Evolutionary conservation across 768 basidiomycete species (phyloP).

Genomic region (Melanogaster broomeanus): DNA sequence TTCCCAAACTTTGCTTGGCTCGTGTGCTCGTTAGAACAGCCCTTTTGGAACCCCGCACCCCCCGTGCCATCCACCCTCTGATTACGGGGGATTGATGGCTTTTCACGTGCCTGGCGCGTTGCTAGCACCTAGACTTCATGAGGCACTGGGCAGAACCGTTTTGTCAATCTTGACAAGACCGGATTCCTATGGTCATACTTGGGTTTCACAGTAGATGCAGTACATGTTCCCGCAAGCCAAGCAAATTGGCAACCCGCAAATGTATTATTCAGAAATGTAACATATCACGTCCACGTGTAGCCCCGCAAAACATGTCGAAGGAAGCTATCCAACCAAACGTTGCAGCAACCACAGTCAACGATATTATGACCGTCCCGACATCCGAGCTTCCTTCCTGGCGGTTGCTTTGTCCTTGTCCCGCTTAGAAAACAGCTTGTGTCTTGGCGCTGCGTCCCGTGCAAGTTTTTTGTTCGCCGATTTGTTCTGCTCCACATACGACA

Average conservation of each 20-base stretch:
- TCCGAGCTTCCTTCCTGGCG: slow-evolving; percentile 47
- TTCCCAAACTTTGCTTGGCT: neutral
- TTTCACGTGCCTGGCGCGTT: slow-evolving; percentile 31
- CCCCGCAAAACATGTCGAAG: too few species aligned
- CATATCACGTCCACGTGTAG: too few species aligned
- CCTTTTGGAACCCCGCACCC: slow-evolving; percentile 17
- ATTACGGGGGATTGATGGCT: slow-evolving; percentile 27
- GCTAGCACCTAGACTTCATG: slow-evolving; percentile 21
- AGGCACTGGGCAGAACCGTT: slow-evolving; percentile 2
- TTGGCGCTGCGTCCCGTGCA: slow-evolving; percentile 49
- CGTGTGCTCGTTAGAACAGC: neutral
- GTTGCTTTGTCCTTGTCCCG: slow-evolving; percentile 74
- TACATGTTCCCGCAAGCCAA: too few species aligned
- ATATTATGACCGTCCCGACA: slow-evolving; percentile 29
- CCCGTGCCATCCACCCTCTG: slow-evolving; percentile 26
- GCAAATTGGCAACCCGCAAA: too few species aligned
- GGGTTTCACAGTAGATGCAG: neutral
- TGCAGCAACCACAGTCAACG: neutral
- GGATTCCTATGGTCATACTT: neutral
- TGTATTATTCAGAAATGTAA: too few species aligned
- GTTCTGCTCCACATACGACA: slow-evolving; percentile 93
- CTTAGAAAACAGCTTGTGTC: slow-evolving; percentile 82
- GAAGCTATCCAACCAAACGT: too few species aligned
- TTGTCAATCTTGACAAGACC: neutral
- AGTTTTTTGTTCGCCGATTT: slow-evolving; percentile 86